These are phyloP conservation scores for Leptographium galeiforme DNA, from an alignment of 2,329 filamentous ascomycete genomes.

Conservation along the genomic window DNA sequence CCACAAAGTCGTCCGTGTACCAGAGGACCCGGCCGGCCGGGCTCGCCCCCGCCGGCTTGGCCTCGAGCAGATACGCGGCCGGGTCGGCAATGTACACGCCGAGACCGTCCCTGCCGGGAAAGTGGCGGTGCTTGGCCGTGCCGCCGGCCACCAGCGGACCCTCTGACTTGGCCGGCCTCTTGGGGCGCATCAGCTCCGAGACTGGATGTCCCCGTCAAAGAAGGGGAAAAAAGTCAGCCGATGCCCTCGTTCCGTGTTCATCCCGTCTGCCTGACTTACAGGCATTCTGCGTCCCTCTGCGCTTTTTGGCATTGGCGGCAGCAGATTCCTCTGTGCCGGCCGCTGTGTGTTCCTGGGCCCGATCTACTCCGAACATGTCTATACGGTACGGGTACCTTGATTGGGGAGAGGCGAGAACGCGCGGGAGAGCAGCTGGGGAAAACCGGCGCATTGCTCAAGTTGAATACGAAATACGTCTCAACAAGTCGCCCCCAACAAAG, in stretches of 20 bases:
- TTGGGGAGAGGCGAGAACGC: neutral
- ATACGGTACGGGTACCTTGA: neutral
- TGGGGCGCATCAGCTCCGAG: neutral
- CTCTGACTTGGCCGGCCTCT: neutral
- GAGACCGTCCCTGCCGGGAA: constrained; percentile 39
- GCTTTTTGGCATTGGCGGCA: neutral
- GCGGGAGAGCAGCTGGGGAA: too few species aligned
- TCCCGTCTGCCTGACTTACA: neutral
- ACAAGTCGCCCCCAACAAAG: too few species aligned
- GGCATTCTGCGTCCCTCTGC: neutral
- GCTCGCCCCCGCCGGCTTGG: neutral
- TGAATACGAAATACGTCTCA: too few species aligned
- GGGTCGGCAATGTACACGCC: constrained; percentile 54
- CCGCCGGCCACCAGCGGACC: neutral
- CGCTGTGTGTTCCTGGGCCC: neutral
- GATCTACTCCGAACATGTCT: neutral
- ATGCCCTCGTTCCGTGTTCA: neutral
- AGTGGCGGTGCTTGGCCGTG: neutral
- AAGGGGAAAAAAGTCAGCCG: too few species aligned
- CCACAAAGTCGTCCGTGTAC: constrained; percentile 55
- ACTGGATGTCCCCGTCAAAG: neutral
- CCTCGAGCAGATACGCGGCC: constrained; percentile 35
- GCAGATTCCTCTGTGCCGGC: neutral
- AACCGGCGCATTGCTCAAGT: too few species aligned
- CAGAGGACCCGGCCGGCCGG: constrained; percentile 42